Evolutionary conservation across 163 green algal genomes (phyloP), one percentile per base, ranked within the genome.

Genomic region (Volvox carteri): DNA sequence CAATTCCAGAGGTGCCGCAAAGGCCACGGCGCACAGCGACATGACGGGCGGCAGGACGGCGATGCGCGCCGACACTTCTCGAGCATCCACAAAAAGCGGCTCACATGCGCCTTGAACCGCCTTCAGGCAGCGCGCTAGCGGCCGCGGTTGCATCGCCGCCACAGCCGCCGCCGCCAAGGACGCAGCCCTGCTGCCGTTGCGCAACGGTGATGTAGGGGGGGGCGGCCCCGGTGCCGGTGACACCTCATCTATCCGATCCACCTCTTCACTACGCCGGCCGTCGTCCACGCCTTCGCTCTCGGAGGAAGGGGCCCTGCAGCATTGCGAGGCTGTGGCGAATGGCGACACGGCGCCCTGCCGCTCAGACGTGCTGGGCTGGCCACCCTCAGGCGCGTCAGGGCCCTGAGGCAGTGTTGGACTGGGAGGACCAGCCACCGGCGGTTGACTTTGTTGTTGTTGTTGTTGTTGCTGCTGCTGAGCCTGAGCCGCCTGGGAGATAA

Each of bases 11-110:
- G 87, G 74, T 33, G 65, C 42, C 21, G 87, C 87, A 72, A 91
- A 91, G 21, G 87, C 87, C 21, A 83, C 58, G 0, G 87, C 87
- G 56, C 78, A 88, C 41, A 91, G 48, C 30, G 87, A 81, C 79
- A 91, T 87, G 68, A 91, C 87, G 19, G 41, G 21, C 30, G 70
- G 73, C 79, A 91, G 54, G 50, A 8, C 68, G 12, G 79, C 74
- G 35, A 91, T 91, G 42, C 87, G 76, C 72, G 67, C 75, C n/a
- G 87, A 85, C 14, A 91, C 87, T 56, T 91, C 72, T 18, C 74
- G 73, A 39, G 80, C 58, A 33, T 74, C 79, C 48, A 58, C 74
- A 2, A 84, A 89, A 42, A 85, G 78, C 67, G 79, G 78, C 46
- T 91, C 87, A 75, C 87, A 86, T 6, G 79, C 72, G 56, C 76